Evolutionary conservation across 768 basidiomycete species (phyloP), one percentile per base, ranked within the genome.

Genomic region (Trametes elegans): DNA sequence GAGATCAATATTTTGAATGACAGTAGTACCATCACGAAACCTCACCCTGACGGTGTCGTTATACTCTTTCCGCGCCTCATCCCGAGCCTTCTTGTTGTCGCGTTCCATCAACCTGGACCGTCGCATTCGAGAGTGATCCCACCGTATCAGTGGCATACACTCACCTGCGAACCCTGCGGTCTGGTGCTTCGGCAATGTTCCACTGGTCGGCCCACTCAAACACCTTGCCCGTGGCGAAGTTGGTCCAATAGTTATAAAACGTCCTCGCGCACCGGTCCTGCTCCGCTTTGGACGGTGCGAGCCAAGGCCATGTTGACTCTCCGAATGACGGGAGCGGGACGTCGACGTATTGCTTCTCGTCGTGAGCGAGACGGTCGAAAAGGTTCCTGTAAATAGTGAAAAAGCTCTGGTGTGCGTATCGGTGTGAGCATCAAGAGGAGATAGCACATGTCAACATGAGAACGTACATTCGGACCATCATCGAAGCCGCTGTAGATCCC

Each of bases 31-130:
- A 21, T 5, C 21, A 31, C 59, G n/a, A 28, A 9, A 34, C 5
- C 86, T 53, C 62, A 95, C 95, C 65, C 88, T 76, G 26, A 99
- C 79, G 5, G 87, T 87, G 35, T 98, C 95, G 64, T 93, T 98
- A 70, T 96, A 98, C 57, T 98, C 95, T 65, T 82, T 82, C 34
- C 88, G 80, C 6, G 88, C 88, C 34, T 93, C 88, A 26, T 97
- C 93, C 13, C 94, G 80, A 3, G 84, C 83, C 66, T 94, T 94
- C 71, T 90, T 92, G 71, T 99, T 98, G 61, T 98, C 97, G 63
- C 86, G 91, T 67, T 98, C 97, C 89, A 98, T 94, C 41, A 93
- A 65, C 62, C 91, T 92, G 29, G 9, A 27, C 16, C 7, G 32
- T 10, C 7, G 35, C 42, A 28, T 35, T 40, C 19, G 43, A 5